Evolutionary conservation across 2,329 filamentous ascomycete genomes (phyloP).

Genomic region (Pseudogymnoascus sp.): DNA sequence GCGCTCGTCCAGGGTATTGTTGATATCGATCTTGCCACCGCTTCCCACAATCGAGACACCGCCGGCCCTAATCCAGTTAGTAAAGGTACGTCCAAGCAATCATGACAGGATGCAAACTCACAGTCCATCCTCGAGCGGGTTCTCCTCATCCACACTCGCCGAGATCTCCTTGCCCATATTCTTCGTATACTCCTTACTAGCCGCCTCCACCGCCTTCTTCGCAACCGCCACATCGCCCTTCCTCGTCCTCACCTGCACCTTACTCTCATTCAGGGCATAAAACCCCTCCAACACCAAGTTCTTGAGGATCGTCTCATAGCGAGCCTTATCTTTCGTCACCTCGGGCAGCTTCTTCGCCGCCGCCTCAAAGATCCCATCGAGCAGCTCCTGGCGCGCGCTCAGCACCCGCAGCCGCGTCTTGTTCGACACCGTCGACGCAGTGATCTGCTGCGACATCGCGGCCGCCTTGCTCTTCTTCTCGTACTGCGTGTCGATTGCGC

Average conservation of each 20-base stretch:
- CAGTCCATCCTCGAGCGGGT: constrained; percentile 73
- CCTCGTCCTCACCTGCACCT: constrained; percentile 65
- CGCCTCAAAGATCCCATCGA: constrained; percentile 81
- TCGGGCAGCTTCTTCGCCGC: constrained; percentile 64
- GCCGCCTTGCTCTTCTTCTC: constrained; percentile 99
- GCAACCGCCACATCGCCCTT: constrained; percentile 70
- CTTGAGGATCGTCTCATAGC: constrained; percentile 71
- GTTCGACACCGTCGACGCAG: constrained; percentile 90
- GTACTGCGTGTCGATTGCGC: constrained; percentile 85
- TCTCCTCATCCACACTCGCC: constrained; percentile 67
- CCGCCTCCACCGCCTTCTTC: constrained; percentile 70
- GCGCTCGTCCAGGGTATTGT: constrained; percentile 95
- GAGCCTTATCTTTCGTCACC: constrained; percentile 58
- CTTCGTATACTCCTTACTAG: constrained; percentile 76
- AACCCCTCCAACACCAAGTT: constrained; percentile 80
- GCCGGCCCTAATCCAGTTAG: constrained; percentile 55
- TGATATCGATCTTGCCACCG: constrained; percentile 90
- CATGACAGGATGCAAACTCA: constrained; percentile 42
- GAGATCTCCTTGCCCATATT: constrained; percentile 61
- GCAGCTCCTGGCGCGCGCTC: constrained; percentile 76
- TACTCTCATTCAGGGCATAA: constrained; percentile 77
- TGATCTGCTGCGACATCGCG: constrained; percentile 97
- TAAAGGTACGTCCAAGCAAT: constrained; percentile 8
- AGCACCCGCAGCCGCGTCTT: constrained; percentile 89
- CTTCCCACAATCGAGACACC: constrained; percentile 75